Base-by-base conservation (phyloP, 139 green algal genomes). In the Micromonas commoda region DNA sequence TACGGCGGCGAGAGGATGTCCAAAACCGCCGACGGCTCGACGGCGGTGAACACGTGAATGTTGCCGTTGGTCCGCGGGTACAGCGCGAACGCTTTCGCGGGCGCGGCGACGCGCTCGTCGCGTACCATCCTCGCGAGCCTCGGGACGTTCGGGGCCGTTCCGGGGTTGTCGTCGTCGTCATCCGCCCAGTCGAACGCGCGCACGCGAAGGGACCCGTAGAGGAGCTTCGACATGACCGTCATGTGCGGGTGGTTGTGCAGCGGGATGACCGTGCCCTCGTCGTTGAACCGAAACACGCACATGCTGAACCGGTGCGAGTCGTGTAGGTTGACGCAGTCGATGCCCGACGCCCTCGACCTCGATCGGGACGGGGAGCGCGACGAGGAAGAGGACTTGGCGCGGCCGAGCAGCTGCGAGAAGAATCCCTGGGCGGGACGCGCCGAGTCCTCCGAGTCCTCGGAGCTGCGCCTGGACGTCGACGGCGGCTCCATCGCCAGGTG, bases 1-100 rank as follows among this genome's bases (percentile, higher is more conserved):
- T 98, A 98, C 2, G 93, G 92, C 1, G 93, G 93, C 4, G 87
- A 85, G 1, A 97, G 84, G 33, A 98, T 84, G 80, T 98, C 93
- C 76, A 98, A 84, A 61, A 98, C 88, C 0, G 94, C 94, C 64
- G 86, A 93, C 24, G 88, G 76, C 3, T 89, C 93, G 39, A 96
- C 54, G 0, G 93, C 93, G 0, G 83, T 89, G 79, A 98, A 96
- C 33, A 88, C 64, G 78, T 98, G 93, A 34, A 98, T 89, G 83
- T 98, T 98, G 66, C 92, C 92, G n/a, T 88, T 90, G 52, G 28
- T 28, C 39, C 28, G 34, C 19, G 85, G 80, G 23, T 77, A 87
- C 35, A 96, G 80, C 53, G 90, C 80, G 29, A 81, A 70, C 16
- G 90, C 84, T 16, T 51, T 34, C 24, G 77, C 80, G 2, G 33